Evolutionary conservation across 2,329 filamentous ascomycete species (phyloP), one percentile per base, ranked within the genome.

Genomic region (Aspergillus vadensis): DNA sequence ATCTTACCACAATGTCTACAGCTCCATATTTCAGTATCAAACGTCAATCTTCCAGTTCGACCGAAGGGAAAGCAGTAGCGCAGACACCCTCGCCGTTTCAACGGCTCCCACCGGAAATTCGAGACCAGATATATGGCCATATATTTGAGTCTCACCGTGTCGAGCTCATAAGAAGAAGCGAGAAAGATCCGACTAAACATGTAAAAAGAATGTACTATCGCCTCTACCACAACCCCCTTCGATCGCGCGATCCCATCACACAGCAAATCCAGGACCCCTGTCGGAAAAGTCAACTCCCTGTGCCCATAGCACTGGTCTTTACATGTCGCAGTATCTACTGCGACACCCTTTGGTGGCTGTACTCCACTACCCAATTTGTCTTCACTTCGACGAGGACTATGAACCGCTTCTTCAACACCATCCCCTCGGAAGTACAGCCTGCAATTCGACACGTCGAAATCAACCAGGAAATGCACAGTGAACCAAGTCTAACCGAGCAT

Each of bases 291-390:
- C 30, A 36, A 14, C 30, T 14, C 12, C 30, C 30, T 36, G 30
- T 36, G 30, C 60, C 63, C 3, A 17, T 92, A 15, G 79, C 80
- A 1, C 78, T 91, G 27, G 80, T 91, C 64, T 81, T 85, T 51
- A 85, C 85, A 30, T 89, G 84, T 70, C 83, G 81, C 55, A 83
- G 82, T 55, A 77, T 91, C 43, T 85, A 89, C 68, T 71, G 75
- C 15, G 89, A 92, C 73, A 86, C 88, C 1, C 83, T 85, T 0
- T 82, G 87, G 66, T 80, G 83, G 63, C 89, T 91, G 72, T 91
- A 90, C 75, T 59, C 63, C 2, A 65, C 49, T 17, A 67, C 63
- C 8, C 68, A 71, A 23, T 71, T 71, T 50, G 61, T 71, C 27
- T 70, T 71, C 48, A 49, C 41, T 12, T 62, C 63, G 2, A 55